A percentile compares a stretch with the other conserved stretches of the same genome.
These are phyloP conservation scores for Rhododendron simsii DNA, from an alignment of 148 eudicot genomes.

Conservation along the genomic window DNA sequence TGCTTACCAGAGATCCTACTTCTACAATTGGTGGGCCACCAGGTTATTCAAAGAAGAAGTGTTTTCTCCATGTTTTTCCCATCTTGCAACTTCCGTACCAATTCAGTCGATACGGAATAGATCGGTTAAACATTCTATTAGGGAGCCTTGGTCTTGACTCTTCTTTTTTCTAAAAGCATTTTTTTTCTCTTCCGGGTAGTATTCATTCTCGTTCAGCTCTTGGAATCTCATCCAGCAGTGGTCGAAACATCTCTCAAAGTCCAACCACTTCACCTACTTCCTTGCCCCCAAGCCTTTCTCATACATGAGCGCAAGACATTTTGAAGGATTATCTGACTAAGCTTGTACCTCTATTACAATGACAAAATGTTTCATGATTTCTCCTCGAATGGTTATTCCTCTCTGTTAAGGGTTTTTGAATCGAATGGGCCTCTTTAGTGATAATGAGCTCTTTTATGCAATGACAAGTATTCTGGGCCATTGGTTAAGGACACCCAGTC, in stretches of 20 bases:
- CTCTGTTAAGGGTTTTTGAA: background rate
- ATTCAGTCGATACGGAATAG: too few relatives aligned
- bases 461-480: background rate
- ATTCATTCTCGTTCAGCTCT: background rate
- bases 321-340: too few relatives aligned
- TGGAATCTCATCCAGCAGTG: background rate
- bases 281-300: background rate
- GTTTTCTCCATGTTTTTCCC: too few relatives aligned
- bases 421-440: background rate
- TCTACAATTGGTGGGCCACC: too few relatives aligned
- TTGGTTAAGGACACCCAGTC: background rate
- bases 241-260: background rate
- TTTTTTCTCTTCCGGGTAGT: background rate
- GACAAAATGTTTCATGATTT: background rate
- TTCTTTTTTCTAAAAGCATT: too few relatives aligned
- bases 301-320: too few relatives aligned
- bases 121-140: too few relatives aligned
- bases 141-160: too few relatives aligned
- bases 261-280: background rate
- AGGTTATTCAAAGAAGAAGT: too few relatives aligned
- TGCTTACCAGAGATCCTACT: too few relatives aligned
- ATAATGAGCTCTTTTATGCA: background rate
- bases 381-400: background rate
- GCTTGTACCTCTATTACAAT: background rate
- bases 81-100: too few relatives aligned